Evolutionary conservation across 2,329 filamentous ascomycete species (phyloP).

Genomic region (Pseudogymnoascus sp.): DNA sequence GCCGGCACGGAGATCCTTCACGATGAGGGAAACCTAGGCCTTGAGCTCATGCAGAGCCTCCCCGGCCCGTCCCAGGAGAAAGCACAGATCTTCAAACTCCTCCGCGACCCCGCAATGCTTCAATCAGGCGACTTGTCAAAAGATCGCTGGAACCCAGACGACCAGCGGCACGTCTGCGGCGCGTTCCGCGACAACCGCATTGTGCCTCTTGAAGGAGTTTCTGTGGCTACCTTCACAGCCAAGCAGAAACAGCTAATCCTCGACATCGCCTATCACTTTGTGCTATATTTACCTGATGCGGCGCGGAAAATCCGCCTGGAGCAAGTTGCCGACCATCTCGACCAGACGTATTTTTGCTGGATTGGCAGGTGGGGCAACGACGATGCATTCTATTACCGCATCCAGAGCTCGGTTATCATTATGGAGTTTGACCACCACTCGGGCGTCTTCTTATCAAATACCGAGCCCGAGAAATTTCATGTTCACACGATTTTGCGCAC

Average conservation of each 20-base stretch:
- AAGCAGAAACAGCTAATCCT: constrained; percentile 46
- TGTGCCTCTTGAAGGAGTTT: constrained; percentile 59
- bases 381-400: constrained; percentile 68
- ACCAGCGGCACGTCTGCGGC: constrained; percentile 69
- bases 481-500: constrained; percentile 65
- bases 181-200: constrained; percentile 71
- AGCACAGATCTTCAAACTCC: constrained; percentile 44
- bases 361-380: constrained; percentile 59
- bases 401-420: constrained; percentile 67
- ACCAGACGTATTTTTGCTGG: constrained; percentile 74
- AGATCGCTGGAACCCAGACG: constrained; percentile 70
- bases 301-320: constrained; percentile 47
- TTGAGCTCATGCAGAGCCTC: constrained; percentile 25
- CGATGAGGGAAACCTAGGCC: constrained; percentile 28
- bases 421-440: constrained; percentile 75
- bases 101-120: constrained; percentile 59
- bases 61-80: constrained; percentile 21
- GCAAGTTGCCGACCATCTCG: constrained; percentile 45
- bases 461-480: constrained; percentile 67
- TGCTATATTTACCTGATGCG: constrained; percentile 47
- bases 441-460: constrained; percentile 67
- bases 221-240: constrained; percentile 39
- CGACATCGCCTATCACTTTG: constrained; percentile 52
- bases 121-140: constrained; percentile 32
- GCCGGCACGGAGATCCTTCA: constrained; percentile 22